A percentile compares a stretch with the other conserved stretches of the same genome.
phyloP scores from a whole-genome alignment of 495 filamentous ascomycete genomes.

The Alectoria sarmentosa region DNA sequence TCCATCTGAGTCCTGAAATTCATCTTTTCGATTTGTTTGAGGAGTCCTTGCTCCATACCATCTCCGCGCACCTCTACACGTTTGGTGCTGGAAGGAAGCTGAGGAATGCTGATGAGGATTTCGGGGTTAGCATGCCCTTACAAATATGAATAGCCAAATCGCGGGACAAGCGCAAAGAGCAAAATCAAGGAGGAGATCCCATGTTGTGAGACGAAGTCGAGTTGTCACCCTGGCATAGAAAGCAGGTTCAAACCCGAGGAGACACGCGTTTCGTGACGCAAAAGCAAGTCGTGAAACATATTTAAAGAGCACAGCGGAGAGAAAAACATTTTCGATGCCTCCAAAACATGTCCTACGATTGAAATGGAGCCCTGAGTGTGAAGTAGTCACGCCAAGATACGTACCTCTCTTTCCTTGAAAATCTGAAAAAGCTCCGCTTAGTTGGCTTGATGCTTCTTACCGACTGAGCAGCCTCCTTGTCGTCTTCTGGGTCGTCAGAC shows the following conservation, averaged over 20 bases:
- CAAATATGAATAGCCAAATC: background rate
- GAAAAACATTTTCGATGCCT: background rate
- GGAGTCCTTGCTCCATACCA: slow-evolving; percentile 35
- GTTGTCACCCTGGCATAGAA: background rate
- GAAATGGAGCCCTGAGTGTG: background rate
- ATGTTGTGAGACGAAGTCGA: background rate
- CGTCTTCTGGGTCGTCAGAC: slow-evolving; percentile 27
- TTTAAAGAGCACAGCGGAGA: background rate
- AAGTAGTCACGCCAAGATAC: background rate
- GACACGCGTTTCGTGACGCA: background rate
- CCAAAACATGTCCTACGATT: background rate
- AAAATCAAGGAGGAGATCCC: background rate
- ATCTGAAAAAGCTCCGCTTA: slow-evolving; percentile 30
- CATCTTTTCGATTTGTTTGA: slow-evolving; percentile 35
- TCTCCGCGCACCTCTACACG: slow-evolving; percentile 26
- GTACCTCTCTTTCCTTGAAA: slow-evolving; percentile 28
- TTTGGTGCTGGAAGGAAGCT: slow-evolving; percentile 19
- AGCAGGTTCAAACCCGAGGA: background rate
- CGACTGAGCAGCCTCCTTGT: slow-evolving; percentile 15
- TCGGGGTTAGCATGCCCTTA: background rate
- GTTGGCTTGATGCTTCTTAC: slow-evolving; percentile 16
- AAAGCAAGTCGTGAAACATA: background rate
- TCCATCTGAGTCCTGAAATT: slow-evolving; percentile 37
- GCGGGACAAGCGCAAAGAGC: background rate
- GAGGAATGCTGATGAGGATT: slow-evolving; percentile 4